Percentiles rank a stretch among this genome's conserved stretches.
phyloP scores from a whole-genome alignment of 208 protist species.

The Naegleria lovaniensis region DNA sequence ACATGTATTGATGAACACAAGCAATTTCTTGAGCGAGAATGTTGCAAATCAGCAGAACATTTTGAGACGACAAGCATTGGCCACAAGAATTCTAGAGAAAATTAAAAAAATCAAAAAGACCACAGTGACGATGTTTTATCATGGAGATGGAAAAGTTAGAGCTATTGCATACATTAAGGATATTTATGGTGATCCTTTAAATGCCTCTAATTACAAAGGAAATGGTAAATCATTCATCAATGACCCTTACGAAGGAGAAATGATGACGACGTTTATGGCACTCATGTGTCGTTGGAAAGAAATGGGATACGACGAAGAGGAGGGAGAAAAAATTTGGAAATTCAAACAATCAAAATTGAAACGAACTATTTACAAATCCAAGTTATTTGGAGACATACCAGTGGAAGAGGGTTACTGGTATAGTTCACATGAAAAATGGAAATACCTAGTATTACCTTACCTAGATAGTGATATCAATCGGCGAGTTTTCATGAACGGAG shows the following conservation, averaged over 20 bases:
- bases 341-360: conserved; percentile 38
- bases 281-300: conserved; percentile 28
- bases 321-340: conserved; percentile 44
- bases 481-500: conserved; percentile 46
- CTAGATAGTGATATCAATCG: conserved; percentile 38
- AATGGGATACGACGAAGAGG: background rate
- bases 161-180: conserved; percentile 39
- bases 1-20: background rate
- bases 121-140: conserved; percentile 41
- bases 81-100: background rate
- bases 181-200: conserved; percentile 31
- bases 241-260: conserved; percentile 49
- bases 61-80: background rate
- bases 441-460: conserved; percentile 50
- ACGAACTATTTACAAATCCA: conserved; percentile 27
- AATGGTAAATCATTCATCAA: conserved; percentile 37
- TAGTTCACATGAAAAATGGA: conserved; percentile 49
- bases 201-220: conserved; percentile 32
- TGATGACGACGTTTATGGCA: conserved; percentile 43
- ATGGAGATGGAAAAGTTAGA: conserved; percentile 30
- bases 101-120: conserved; percentile 31
- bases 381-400: conserved; percentile 31
- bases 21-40: background rate
- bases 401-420: conserved; percentile 48
- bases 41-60: background rate